Base-by-base conservation (phyloP, 2,329 filamentous ascomycete genomes). In the Aureobasidium mangrovei region DNA sequence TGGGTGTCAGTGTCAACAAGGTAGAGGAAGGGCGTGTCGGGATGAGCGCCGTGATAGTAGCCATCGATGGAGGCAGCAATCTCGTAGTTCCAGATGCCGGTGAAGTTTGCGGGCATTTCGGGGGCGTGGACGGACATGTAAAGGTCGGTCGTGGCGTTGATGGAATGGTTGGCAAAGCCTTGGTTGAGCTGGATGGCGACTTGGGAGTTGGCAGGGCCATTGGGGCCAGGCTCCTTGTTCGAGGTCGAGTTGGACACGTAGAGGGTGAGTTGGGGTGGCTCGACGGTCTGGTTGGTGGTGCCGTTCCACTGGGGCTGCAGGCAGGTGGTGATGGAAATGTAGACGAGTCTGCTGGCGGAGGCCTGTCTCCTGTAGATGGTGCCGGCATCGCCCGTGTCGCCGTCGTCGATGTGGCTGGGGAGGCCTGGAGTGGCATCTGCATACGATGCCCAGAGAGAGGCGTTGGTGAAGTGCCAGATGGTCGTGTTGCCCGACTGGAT, bases 291-390 rank as follows among this genome's bases (percentile, higher is more conserved):
- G 27, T 73, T 71, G 8, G 73, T 70, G 2, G 73, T 72, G 7
- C 70, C 72, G 39, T 78, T 79, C 39, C 77, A 74, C 24, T 70
- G 66, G 9, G 91, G 93, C 62, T 94, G 89, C 28, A 81, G 70
- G 69, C 93, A 98, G 1, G 88, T 91, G 60, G 90, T 97, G 41
- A 90, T 82, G 2, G 90, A 90, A 53, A 98, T 77, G 68, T 86
- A 96, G 3, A 97, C 74, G 1, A 71, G 80, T 40, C 70, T 74
- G 9, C 56, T 56, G 54, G 58, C 61, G 49, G 53, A 33, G n/a
- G 55, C 45, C 44, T 64, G 62, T 31, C 64, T 57, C 40, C 51
- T 54, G 46, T 60, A 56, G 32, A 62, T 49, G 32, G 44, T 43
- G 44, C 40, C 52, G 4, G 33, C 39, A 44, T 57, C 46, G 12